Evolutionary conservation across 345 rosid genomes (phyloP).

Genomic region (Aquilaria malaccensis): DNA sequence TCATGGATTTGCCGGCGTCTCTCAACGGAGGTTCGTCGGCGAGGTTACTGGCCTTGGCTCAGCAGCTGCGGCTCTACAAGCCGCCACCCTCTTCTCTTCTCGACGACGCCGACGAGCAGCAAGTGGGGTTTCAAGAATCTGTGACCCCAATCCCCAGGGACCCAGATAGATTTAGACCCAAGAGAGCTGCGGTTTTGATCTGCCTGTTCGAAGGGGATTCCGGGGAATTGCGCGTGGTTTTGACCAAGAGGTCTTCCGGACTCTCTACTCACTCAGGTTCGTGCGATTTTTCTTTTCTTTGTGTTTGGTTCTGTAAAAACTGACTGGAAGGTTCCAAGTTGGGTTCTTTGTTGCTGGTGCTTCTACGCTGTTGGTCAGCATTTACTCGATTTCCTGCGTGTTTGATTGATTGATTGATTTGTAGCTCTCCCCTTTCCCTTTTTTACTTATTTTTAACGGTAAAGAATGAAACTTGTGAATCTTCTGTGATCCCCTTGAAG

Average conservation of each 20-base stretch:
- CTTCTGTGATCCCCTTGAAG: no score
- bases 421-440: no score
- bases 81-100: constrained; percentile 39
- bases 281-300: constrained; percentile 19
- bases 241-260: constrained; percentile 75
- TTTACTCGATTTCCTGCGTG: no score
- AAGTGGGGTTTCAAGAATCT: constrained; percentile 81
- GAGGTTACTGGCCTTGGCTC: constrained; percentile 46
- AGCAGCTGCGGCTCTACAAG: constrained; percentile 69
- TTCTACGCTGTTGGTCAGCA: neutral
- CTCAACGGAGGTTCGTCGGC: constrained; percentile 27
- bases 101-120: constrained; percentile 50
- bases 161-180: constrained; percentile 56
- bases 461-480: no score
- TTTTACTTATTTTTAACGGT: no score
- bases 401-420: no score
- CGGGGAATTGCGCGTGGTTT: constrained; percentile 75
- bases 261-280: constrained; percentile 86
- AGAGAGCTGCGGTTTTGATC: constrained; percentile 85
- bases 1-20: constrained; percentile 39
- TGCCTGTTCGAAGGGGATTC: constrained; percentile 79
- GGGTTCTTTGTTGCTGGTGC: neutral
- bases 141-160: constrained; percentile 34
- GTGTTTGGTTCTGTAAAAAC: neutral
- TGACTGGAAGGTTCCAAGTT: neutral